Percentiles rank a stretch among this genome's conserved stretches.
Conservation (phyloP, 345 rosid genomes). For the Dimocarpus longan region DNA sequence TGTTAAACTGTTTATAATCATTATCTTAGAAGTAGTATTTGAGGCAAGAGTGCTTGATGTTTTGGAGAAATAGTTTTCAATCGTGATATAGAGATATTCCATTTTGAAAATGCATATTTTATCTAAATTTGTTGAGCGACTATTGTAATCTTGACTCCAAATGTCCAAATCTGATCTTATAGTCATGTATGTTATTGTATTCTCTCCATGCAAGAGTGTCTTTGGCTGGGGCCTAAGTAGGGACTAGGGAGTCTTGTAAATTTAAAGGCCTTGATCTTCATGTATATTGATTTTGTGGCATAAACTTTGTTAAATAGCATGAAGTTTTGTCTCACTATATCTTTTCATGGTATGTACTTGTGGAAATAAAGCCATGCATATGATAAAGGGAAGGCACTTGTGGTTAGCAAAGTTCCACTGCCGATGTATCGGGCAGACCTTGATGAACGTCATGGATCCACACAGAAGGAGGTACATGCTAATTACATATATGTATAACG, state of each 20-base stretch:
- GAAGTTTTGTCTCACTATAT: slow-evolving; percentile 15
- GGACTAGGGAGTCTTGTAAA: background rate
- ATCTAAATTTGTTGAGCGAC: slow-evolving; percentile 1
- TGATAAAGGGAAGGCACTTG: slow-evolving; percentile 82
- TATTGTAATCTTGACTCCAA: background rate
- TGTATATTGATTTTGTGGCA: background rate
- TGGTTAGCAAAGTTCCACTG: slow-evolving; percentile 89
- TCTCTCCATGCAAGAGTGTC: background rate
- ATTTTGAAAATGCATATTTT: background rate
- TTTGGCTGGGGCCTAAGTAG: background rate
- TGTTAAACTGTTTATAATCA: background rate
- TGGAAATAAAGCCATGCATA: slow-evolving; percentile 91
- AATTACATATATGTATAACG: slow-evolving; percentile 10
- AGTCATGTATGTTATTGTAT: background rate
- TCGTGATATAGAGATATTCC: background rate
- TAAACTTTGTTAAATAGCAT: background rate
- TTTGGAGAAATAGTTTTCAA: background rate
- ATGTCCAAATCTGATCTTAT: slow-evolving; percentile 1
- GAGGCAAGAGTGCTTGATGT: background rate
- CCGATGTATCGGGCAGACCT: slow-evolving; percentile 93
- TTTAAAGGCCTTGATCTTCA: background rate
- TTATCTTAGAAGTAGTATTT: slow-evolving; percentile 7
- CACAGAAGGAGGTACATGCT: slow-evolving; percentile 71
- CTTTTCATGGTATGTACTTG: slow-evolving; percentile 32
- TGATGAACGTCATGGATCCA: slow-evolving; percentile 92